Percentiles rank a stretch among this genome's conserved stretches.
Conservation (phyloP, 768 basidiomycete genomes). For the Daedaleopsis nitida region DNA sequence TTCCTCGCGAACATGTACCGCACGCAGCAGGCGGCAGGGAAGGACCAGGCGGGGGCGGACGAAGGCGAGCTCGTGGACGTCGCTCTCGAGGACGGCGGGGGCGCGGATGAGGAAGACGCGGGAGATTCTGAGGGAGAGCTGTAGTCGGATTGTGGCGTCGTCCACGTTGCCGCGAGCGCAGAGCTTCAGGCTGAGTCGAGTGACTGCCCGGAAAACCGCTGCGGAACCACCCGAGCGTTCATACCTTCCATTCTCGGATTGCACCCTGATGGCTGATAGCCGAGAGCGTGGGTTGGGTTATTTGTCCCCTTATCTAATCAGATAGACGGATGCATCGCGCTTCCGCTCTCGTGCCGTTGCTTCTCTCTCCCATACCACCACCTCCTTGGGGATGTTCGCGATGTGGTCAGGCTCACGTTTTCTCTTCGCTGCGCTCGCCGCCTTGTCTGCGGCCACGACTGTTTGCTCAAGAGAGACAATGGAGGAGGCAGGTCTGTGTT, state of each 20-base stretch:
- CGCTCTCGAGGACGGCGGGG: constrained; percentile 33
- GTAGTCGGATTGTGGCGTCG: background rate
- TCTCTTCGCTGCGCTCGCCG: background rate
- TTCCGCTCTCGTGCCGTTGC: background rate
- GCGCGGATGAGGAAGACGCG: constrained; percentile 28
- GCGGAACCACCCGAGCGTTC: background rate
- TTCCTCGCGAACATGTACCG: constrained; percentile 72
- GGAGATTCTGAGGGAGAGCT: constrained; percentile 5
- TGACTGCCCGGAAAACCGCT: background rate
- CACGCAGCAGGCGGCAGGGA: constrained; percentile 53
- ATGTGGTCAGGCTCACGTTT: background rate
- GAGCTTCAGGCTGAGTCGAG: background rate
- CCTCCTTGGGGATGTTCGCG: background rate
- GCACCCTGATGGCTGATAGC: background rate
- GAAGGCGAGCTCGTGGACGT: constrained; percentile 65
- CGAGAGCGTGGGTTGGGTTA: background rate
- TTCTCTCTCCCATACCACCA: background rate
- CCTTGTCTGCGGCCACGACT: background rate
- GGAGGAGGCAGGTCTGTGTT: constrained; percentile 46
- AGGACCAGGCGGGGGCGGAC: constrained; percentile 43
- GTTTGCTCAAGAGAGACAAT: constrained; percentile 42
- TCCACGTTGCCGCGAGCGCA: background rate
- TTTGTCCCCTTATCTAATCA: background rate
- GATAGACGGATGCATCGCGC: background rate
- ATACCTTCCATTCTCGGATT: background rate